A percentile compares a stretch with the other conserved stretches of the same genome.
phyloP scores from a whole-genome alignment of 2,329 filamentous ascomycete species.

The Verticillium longisporum region DNA sequence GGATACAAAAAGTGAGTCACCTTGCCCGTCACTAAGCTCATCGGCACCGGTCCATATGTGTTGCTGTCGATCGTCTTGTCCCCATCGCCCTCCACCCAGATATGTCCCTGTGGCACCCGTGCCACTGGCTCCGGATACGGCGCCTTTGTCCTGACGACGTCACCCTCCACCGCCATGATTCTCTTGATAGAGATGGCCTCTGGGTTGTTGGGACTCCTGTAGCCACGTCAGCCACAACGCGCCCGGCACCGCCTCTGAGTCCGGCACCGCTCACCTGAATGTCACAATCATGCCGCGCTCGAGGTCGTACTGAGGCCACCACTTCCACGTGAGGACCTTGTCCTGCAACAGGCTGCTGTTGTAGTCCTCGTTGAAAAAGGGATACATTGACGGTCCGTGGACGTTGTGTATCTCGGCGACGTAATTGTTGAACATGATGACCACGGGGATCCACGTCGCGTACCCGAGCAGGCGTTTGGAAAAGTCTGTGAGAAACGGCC shows the following conservation, averaged over 20 bases:
- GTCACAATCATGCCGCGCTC: constrained; percentile 70
- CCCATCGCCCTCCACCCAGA: constrained; percentile 94
- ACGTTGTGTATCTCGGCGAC: constrained; percentile 53
- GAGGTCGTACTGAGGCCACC: constrained; percentile 49
- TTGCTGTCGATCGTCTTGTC: constrained; percentile 76
- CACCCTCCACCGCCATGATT: constrained; percentile 73
- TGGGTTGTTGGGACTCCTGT: constrained; percentile 51
- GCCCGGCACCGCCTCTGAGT: background rate
- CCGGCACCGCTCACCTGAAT: constrained; percentile 43
- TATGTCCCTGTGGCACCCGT: constrained; percentile 71
- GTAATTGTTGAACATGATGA: constrained; percentile 55
- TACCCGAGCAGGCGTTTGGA: constrained; percentile 31
- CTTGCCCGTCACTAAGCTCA: constrained; percentile 66
- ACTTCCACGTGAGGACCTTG: constrained; percentile 52
- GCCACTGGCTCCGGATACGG: constrained; percentile 51
- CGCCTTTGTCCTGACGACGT: constrained; percentile 60
- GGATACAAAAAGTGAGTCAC: constrained; percentile 70
- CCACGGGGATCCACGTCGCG: constrained; percentile 55
- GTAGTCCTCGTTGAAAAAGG: constrained; percentile 60
- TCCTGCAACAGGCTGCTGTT: constrained; percentile 43
- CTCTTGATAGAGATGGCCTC: constrained; percentile 71
- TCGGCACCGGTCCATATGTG: constrained; percentile 77
- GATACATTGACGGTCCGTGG: constrained; percentile 66
- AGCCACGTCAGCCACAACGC: background rate
- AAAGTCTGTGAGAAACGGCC: constrained; percentile 5